Evolutionary conservation across 2,329 filamentous ascomycete species (phyloP).

Genomic region (Xylaria sp.): DNA sequence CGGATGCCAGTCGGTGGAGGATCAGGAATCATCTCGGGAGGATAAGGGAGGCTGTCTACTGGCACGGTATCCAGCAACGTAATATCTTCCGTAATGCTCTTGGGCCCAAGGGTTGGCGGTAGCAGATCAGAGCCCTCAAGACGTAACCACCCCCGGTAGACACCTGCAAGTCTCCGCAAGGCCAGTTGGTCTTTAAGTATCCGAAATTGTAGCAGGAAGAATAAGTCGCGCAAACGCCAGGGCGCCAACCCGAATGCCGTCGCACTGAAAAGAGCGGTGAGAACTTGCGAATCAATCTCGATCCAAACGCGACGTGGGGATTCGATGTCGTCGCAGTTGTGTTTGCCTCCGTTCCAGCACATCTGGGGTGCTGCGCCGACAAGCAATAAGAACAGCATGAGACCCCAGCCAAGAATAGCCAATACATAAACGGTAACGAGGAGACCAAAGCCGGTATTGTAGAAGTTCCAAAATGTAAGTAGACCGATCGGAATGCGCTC

Average conservation of each 20-base stretch:
- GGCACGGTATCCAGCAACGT: slow-evolving; percentile 34
- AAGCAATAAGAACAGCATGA: slow-evolving; percentile 82
- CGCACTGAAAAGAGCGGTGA: slow-evolving; percentile 81
- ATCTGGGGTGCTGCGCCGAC: slow-evolving; percentile 69
- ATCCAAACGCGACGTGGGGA: slow-evolving; percentile 79
- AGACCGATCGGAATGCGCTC: slow-evolving; percentile 54
- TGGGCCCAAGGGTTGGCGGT: slow-evolving; percentile 47
- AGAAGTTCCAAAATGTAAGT: slow-evolving; percentile 64
- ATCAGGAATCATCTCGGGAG: slow-evolving; percentile 56
- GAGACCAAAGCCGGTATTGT: slow-evolving; percentile 69
- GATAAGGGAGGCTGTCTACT: slow-evolving; percentile 52
- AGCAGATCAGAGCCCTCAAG: slow-evolving; percentile 60
- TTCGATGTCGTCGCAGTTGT: slow-evolving; percentile 63
- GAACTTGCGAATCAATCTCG: slow-evolving; percentile 76
- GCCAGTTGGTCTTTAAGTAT: slow-evolving; percentile 47
- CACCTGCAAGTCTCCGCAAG: slow-evolving; percentile 64
- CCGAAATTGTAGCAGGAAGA: slow-evolving; percentile 64
- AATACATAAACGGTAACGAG: slow-evolving; percentile 72
- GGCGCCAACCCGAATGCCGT: slow-evolving; percentile 80
- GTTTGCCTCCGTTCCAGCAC: slow-evolving; percentile 51
- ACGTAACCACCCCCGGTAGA: slow-evolving; percentile 72
- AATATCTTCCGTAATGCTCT: slow-evolving; percentile 40
- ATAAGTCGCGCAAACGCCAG: slow-evolving; percentile 78
- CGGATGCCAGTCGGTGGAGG: slow-evolving; percentile 66
- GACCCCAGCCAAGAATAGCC: slow-evolving; percentile 83